phyloP scores from a whole-genome alignment of 2,329 filamentous ascomycete genomes.

The Thelonectria discophora region DNA sequence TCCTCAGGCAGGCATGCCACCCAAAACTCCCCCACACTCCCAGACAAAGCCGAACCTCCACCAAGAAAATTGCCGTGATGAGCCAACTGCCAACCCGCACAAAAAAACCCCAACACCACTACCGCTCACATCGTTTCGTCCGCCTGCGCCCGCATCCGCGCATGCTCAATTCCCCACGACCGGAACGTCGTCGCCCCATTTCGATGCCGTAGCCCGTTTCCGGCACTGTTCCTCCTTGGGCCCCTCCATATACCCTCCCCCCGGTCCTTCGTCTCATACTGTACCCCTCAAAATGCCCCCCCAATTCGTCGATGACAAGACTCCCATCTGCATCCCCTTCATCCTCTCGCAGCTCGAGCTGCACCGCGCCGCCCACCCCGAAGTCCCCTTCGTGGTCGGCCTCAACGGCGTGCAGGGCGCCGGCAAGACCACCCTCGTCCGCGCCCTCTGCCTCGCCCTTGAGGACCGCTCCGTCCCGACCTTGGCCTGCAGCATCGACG shows the following conservation, averaged over 20 bases:
- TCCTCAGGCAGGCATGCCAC: slow-evolving; percentile 15
- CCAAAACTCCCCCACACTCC: background rate
- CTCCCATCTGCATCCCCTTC: slow-evolving; percentile 79
- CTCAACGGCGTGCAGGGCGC: slow-evolving; percentile 92
- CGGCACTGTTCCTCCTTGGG: background rate
- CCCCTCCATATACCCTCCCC: no score
- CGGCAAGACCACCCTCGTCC: slow-evolving; percentile 89
- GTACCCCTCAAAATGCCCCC: slow-evolving; percentile 44
- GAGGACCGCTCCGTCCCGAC: slow-evolving; percentile 67
- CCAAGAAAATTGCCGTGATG: background rate
- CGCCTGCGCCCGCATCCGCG: slow-evolving; percentile 7
- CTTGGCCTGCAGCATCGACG: slow-evolving; percentile 83
- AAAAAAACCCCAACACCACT: no score
- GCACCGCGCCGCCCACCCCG: slow-evolving; percentile 53
- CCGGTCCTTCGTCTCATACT: no score
- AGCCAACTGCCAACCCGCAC: background rate
- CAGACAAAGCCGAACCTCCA: background rate
- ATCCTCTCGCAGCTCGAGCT: slow-evolving; percentile 68
- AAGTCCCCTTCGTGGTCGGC: slow-evolving; percentile 79
- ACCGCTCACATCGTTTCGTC: no score
- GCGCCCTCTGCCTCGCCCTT: slow-evolving; percentile 69
- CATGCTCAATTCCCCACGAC: background rate
- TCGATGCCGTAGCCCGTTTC: slow-evolving; percentile 14
- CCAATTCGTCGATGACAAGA: slow-evolving; percentile 77
- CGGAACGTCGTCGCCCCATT: background rate